These are phyloP conservation scores for Mucor sp. DNA, from an alignment of 371 early-diverging fungal genomes.

Conservation along the genomic window DNA sequence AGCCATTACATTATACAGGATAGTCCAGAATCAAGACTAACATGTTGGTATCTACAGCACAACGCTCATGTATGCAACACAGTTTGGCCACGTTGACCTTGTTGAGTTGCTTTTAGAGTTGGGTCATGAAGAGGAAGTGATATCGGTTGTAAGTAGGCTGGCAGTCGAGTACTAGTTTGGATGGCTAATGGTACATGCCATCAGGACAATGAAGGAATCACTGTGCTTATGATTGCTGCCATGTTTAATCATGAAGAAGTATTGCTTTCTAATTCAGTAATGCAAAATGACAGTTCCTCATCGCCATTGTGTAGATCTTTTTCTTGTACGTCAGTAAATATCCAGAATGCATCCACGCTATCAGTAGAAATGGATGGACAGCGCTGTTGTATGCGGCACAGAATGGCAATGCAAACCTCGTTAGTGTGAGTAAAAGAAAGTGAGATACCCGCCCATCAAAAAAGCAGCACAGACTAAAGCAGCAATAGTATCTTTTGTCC, in stretches of 20 bases:
- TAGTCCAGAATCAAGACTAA: neutral
- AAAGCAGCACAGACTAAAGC: neutral
- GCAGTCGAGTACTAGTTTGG: neutral
- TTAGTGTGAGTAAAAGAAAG: constrained; percentile 33
- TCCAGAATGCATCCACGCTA: constrained; percentile 54
- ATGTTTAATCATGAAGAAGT: constrained; percentile 55
- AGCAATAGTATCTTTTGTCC: constrained; percentile 40
- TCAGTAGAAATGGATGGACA: constrained; percentile 50
- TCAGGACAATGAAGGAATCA: constrained; percentile 51
- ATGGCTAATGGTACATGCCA: neutral
- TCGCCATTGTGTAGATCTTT: constrained; percentile 34
- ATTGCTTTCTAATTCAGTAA: neutral
- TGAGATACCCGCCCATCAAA: neutral
- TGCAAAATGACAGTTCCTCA: neutral
- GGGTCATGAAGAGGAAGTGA: constrained; percentile 54
- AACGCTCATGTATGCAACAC: constrained; percentile 51
- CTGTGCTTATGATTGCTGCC: constrained; percentile 53
- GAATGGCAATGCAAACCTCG: constrained; percentile 52
- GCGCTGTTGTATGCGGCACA: constrained; percentile 49
- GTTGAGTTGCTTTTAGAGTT: constrained; percentile 44
- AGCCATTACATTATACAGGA: neutral
- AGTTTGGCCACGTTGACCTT: constrained; percentile 45
- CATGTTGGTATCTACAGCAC: constrained; percentile 26
- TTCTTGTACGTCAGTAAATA: constrained; percentile 49
- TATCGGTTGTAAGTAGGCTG: constrained; percentile 46